phyloP scores from a whole-genome alignment of 345 rosid species.

The Lepidium africanum region DNA sequence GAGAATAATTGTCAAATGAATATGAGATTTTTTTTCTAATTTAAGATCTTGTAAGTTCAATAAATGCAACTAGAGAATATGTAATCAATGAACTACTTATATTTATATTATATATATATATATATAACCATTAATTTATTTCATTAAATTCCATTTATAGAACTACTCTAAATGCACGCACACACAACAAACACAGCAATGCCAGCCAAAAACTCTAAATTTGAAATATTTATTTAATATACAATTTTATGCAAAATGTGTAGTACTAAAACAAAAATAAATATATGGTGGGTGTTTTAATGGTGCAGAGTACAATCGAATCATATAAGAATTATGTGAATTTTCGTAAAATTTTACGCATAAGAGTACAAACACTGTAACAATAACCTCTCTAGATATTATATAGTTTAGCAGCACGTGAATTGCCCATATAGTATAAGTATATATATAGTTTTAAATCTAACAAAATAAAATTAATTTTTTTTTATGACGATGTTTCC shows the following conservation, averaged over 20 bases:
- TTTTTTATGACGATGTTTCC: slow-evolving; percentile 41
- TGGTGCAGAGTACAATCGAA: slow-evolving; percentile 9
- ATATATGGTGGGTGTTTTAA: neutral
- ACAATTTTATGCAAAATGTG: slow-evolving; percentile 8
- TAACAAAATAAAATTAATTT: neutral
- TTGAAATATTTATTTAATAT: neutral
- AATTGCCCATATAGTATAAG: slow-evolving; percentile 31
- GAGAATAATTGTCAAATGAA: slow-evolving; percentile 35
- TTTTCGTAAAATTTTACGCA: slow-evolving; percentile 5
- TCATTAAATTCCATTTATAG: slow-evolving; percentile 13
- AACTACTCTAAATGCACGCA: slow-evolving; percentile 21
- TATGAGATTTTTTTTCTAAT: slow-evolving; percentile 13
- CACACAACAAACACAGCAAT: slow-evolving; percentile 17
- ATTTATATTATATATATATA: neutral
- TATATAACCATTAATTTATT: neutral
- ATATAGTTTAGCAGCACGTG: slow-evolving; percentile 59
- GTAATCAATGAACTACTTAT: slow-evolving; percentile 23
- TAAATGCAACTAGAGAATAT: slow-evolving; percentile 55
- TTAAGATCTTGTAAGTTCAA: slow-evolving; percentile 32
- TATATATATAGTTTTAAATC: neutral
- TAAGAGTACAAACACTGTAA: slow-evolving; percentile 55
- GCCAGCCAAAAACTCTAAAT: neutral
- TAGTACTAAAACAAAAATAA: neutral
- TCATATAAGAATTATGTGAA: neutral
- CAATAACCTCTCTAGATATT: slow-evolving; percentile 33